Percentiles rank a stretch among this genome's conserved stretches.
phyloP scores from a whole-genome alignment of 2,329 filamentous ascomycete genomes.

The Colletotrichum coccodes region DNA sequence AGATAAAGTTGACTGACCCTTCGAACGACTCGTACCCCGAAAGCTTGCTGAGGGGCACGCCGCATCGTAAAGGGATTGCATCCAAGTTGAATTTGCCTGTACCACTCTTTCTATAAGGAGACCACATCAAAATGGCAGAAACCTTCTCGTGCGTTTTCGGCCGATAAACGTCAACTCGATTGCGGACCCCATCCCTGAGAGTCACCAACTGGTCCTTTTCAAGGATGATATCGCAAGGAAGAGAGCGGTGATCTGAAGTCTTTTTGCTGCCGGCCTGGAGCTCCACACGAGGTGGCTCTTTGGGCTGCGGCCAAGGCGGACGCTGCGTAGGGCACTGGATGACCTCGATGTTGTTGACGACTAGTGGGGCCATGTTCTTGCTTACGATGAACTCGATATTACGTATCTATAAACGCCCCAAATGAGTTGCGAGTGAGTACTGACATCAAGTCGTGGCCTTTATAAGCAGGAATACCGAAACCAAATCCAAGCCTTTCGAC shows the following conservation, averaged over 20 bases:
- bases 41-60: not conserved
- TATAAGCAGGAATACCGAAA: not conserved
- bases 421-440: no score
- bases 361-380: constrained; percentile 11
- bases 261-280: not conserved
- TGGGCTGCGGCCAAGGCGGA: constrained; percentile 6
- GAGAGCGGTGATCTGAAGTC: not conserved
- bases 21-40: constrained; percentile 22
- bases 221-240: constrained; percentile 15
- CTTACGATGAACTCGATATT: not conserved
- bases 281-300: constrained; percentile 8
- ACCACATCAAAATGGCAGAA: constrained; percentile 17
- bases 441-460: no score
- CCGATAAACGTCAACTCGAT: constrained; percentile 11
- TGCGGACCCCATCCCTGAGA: constrained; percentile 5
- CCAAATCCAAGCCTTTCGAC: not conserved
- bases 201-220: constrained; percentile 1
- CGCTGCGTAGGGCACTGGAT: constrained; percentile 1
- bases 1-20: not conserved
- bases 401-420: no score
- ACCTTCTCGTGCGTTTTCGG: constrained; percentile 16
- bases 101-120: constrained; percentile 6
- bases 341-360: constrained; percentile 7
- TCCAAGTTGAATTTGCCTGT: not conserved
- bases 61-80: not conserved